Conservation (phyloP, 2,329 filamentous ascomycete genomes). For the Talaromyces sp. region DNA sequence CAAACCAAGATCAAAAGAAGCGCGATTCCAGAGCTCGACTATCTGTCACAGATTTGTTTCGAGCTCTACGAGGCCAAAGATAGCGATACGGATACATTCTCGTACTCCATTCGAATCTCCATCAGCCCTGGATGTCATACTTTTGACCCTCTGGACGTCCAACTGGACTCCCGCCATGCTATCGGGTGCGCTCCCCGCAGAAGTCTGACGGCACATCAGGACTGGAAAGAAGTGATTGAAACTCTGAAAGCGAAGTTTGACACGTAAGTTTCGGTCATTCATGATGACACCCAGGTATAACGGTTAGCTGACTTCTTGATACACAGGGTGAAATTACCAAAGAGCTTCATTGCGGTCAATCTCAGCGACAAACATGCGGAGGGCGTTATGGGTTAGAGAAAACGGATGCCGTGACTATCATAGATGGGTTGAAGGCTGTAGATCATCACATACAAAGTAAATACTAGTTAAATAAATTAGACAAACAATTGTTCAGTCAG, state of each 20-base stretch:
- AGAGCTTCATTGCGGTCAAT: conserved; percentile 49
- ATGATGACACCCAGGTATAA: conserved; percentile 10
- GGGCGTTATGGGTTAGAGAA: background rate
- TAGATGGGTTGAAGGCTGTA: background rate
- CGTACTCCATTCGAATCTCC: conserved; percentile 93
- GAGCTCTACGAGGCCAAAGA: conserved; percentile 96
- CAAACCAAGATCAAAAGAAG: conserved; percentile 94
- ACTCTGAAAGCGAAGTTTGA: conserved; percentile 92
- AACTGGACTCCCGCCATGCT: conserved; percentile 91
- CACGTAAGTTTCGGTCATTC: conserved; percentile 57
- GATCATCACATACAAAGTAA: background rate
- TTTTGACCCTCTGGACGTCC: conserved; percentile 91
- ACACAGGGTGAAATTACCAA: conserved; percentile 46
- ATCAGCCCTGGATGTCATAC: conserved; percentile 95
- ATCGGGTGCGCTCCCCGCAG: conserved; percentile 90
- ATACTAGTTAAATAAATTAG: background rate
- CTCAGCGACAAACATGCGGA: conserved; percentile 42
- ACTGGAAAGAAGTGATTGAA: conserved; percentile 97
- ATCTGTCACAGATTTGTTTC: conserved; percentile 95
- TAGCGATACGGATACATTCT: conserved; percentile 69
- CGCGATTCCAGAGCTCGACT: conserved; percentile 94
- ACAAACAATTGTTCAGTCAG: background rate
- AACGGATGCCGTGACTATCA: background rate
- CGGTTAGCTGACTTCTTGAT: conserved; percentile 8
- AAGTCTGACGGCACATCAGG: conserved; percentile 81